These are phyloP conservation scores for Castanea sativa DNA, from an alignment of 306 rosid genomes.

Conservation along the genomic window DNA sequence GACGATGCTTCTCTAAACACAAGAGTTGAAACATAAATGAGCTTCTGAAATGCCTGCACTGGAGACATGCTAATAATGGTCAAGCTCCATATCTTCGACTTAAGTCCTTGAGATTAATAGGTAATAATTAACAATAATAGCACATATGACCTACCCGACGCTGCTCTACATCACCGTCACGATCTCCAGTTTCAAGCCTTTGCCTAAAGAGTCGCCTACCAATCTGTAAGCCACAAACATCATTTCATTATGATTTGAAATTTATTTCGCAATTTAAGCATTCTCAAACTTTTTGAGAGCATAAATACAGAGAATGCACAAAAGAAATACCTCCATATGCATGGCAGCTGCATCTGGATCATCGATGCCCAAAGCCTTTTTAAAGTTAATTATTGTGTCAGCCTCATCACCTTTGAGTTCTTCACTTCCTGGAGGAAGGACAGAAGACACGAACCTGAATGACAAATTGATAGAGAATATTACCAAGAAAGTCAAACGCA, in stretches of 20 bases:
- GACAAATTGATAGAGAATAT: slow-evolving; percentile 1
- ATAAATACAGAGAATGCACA: neutral
- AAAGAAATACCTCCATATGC: slow-evolving; percentile 86
- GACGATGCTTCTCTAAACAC: slow-evolving; percentile 96
- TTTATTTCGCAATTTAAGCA: slow-evolving; percentile 17
- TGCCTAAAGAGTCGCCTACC: slow-evolving; percentile 88
- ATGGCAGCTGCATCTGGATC: slow-evolving; percentile 95
- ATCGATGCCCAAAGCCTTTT: slow-evolving; percentile 83
- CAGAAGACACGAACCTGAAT: slow-evolving; percentile 70
- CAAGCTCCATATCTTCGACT: slow-evolving; percentile 56
- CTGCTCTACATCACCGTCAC: slow-evolving; percentile 76
- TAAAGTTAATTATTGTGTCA: slow-evolving; percentile 64
- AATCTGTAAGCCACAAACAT: slow-evolving; percentile 52
- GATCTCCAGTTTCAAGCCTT: slow-evolving; percentile 93
- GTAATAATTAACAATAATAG: neutral
- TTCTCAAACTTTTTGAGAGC: slow-evolving; percentile 10
- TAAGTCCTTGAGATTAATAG: neutral
- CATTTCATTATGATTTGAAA: slow-evolving; percentile 19
- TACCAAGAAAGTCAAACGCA: slow-evolving; percentile 13
- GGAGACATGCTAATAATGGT: slow-evolving; percentile 66
- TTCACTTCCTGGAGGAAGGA: slow-evolving; percentile 77
- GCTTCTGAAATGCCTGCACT: slow-evolving; percentile 99
- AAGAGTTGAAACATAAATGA: slow-evolving; percentile 89
- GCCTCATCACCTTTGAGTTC: slow-evolving; percentile 88
- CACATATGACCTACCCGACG: slow-evolving; percentile 76